Evolutionary conservation across 805 yeast genomes (phyloP).

Genomic region (Hanseniaspora opuntiae): DNA sequence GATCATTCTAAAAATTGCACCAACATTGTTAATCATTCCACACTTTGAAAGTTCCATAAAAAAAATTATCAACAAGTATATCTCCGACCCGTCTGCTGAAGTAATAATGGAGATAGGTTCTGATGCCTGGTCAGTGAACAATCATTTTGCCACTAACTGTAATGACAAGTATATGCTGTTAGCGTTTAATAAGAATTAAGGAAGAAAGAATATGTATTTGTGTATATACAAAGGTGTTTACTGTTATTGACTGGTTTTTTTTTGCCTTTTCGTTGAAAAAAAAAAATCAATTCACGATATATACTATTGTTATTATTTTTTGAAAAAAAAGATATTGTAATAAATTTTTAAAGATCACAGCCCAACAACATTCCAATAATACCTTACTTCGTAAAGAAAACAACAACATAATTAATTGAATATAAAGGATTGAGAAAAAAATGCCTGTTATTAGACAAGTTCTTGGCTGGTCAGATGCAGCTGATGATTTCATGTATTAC

Average conservation of each 20-base stretch:
- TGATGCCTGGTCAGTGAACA: background rate
- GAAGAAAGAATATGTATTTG: too few relatives aligned
- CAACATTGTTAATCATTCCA: background rate
- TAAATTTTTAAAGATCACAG: too few relatives aligned
- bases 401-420: too few relatives aligned
- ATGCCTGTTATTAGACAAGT: conserved; percentile 19
- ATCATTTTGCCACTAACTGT: conserved; percentile 1
- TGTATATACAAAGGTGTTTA: background rate
- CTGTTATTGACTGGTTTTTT: background rate
- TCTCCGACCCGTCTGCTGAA: background rate
- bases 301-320: too few relatives aligned
- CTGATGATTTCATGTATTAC: conserved; percentile 23
- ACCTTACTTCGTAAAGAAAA: too few relatives aligned
- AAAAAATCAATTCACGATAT: too few relatives aligned
- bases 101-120: background rate
- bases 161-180: conserved; percentile 2
- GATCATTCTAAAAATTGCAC: background rate
- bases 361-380: too few relatives aligned
- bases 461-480: conserved; percentile 16
- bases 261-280: background rate
- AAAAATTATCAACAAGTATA: background rate
- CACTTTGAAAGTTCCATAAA: background rate
- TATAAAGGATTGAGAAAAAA: conserved; percentile 1
- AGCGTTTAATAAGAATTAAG: background rate
- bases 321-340: too few relatives aligned